Conservation (phyloP, 2,329 filamentous ascomycete species). For the Emergomyces orientalis region DNA sequence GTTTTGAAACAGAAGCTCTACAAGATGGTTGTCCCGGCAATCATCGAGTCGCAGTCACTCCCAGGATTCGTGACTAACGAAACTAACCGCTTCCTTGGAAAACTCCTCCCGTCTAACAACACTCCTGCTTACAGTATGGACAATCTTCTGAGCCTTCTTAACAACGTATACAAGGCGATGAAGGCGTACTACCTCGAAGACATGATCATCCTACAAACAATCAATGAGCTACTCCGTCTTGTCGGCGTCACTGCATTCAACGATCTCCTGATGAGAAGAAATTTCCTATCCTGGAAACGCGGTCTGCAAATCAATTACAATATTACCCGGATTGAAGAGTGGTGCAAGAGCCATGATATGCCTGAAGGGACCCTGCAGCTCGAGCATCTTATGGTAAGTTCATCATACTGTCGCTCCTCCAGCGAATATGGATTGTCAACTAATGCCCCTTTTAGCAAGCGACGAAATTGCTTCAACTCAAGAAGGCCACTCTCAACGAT, state of each 20-base stretch:
- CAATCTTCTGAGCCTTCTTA: conserved; percentile 86
- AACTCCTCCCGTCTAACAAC: conserved; percentile 83
- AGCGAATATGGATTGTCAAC: conserved; percentile 13
- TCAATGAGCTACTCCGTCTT: conserved; percentile 83
- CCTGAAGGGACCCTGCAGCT: conserved; percentile 94
- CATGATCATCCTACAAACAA: conserved; percentile 87
- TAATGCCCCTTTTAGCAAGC: conserved; percentile 57
- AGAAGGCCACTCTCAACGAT: conserved; percentile 97
- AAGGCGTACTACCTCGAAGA: conserved; percentile 97
- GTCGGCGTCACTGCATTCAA: conserved; percentile 98
- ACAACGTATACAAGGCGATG: conserved; percentile 97
- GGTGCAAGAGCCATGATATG: conserved; percentile 99
- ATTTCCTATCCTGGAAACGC: conserved; percentile 99
- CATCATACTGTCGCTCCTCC: not conserved
- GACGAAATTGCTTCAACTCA: conserved; percentile 93
- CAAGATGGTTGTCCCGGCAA: conserved; percentile 99
- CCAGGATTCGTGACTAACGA: conserved; percentile 98
- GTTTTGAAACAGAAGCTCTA: conserved; percentile 97
- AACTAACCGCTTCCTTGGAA: conserved; percentile 95
- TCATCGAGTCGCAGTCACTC: conserved; percentile 96
- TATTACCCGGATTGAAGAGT: conserved; percentile 97
- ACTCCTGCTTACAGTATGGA: conserved; percentile 99
- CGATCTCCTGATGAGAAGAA: conserved; percentile 91
- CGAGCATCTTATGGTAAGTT: conserved; percentile 85
- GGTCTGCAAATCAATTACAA: conserved; percentile 99